Percentiles rank a stretch among this genome's conserved stretches.
Evolutionary conservation across 139 green algal species (phyloP).

Genomic region (Limnomonas spitsbergensis): DNA sequence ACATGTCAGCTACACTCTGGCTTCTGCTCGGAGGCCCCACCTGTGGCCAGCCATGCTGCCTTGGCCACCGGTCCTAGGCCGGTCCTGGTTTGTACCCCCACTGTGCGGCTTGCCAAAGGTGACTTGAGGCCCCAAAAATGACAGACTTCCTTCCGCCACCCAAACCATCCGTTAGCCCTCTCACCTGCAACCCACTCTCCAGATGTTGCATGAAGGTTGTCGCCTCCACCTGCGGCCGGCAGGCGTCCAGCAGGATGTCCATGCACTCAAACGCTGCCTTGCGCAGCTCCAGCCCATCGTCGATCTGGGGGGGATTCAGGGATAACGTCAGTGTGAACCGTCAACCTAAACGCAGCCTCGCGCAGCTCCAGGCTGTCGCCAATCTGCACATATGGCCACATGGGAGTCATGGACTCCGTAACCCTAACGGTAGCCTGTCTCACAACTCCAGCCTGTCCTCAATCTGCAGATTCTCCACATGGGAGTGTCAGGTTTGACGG

Average conservation of each 20-base stretch:
- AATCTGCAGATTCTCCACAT: no score
- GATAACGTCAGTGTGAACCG: not conserved
- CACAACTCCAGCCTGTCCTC: conserved; percentile 96
- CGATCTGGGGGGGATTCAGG: conserved; percentile 55
- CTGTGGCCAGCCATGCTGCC: no score
- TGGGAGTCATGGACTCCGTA: not conserved
- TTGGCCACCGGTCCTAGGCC: no score
- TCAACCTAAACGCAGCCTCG: conserved; percentile 87
- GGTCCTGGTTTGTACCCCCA: no score
- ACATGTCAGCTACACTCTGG: no score
- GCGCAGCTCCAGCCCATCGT: conserved; percentile 95
- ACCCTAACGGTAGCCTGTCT: conserved; percentile 85
- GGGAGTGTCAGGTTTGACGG: no score
- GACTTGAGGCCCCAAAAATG: no score
- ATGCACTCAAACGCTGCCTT: conserved; percentile 92
- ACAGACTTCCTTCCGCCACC: no score
- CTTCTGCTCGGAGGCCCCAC: no score
- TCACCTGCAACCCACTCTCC: conserved; percentile 41
- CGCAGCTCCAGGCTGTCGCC: conserved; percentile 96
- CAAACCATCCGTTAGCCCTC: no score
- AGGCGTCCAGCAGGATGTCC: conserved; percentile 78
- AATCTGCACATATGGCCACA: no score
- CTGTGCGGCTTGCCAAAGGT: no score
- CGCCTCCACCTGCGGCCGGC: conserved; percentile 32
- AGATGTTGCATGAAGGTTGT: conserved; percentile 53